Conservation (phyloP, 2,329 filamentous ascomycete genomes). For the Diaporthe aspalathi region DNA sequence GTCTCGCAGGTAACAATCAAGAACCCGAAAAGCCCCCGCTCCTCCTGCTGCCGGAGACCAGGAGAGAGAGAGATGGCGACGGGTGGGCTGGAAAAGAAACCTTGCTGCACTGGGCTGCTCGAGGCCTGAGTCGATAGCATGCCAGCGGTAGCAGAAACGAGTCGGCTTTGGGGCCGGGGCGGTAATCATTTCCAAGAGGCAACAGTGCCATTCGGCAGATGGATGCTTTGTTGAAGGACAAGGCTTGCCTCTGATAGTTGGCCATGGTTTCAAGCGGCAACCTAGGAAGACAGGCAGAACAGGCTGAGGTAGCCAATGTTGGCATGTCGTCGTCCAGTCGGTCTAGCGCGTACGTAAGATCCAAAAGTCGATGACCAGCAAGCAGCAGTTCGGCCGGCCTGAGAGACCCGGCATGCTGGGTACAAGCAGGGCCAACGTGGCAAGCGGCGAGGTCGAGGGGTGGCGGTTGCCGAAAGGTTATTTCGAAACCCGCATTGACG, state of each 20-base stretch:
- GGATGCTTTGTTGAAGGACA: background rate
- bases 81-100: background rate
- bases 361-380: background rate
- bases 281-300: background rate
- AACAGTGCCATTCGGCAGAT: slow-evolving; percentile 9
- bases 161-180: background rate
- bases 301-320: slow-evolving; percentile 5
- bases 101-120: background rate
- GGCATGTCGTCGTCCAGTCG: background rate
- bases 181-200: background rate
- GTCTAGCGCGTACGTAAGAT: background rate
- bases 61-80: background rate
- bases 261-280: background rate
- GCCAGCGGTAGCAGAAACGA: background rate
- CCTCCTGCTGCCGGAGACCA: background rate
- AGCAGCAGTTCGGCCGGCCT: background rate
- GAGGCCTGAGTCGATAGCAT: background rate
- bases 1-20: background rate
- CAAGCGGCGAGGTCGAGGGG: background rate
- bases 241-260: background rate
- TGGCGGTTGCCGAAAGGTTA: background rate
- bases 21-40: background rate
- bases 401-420: background rate
- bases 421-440: slow-evolving; percentile 10
- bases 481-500: background rate